Percentiles rank a stretch among this genome's conserved stretches.
These are phyloP conservation scores for Chytriomyces sp. DNA, from an alignment of 192 early-diverging fungal genomes.

Conservation along the genomic window DNA sequence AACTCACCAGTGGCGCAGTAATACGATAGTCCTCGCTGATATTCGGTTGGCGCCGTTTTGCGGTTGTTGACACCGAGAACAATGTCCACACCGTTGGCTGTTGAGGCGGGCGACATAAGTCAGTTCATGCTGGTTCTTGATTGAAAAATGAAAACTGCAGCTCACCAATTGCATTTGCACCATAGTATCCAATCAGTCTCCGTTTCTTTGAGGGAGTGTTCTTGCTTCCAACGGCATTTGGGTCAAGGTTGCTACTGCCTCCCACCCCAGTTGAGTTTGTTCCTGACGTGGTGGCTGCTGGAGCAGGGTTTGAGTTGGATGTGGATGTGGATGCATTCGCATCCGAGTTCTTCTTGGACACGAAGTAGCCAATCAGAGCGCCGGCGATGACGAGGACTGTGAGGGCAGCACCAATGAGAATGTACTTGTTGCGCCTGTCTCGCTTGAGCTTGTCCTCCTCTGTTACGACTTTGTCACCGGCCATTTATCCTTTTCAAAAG, in stretches of 20 bases:
- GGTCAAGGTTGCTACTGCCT: too few species aligned
- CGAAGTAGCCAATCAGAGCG: constrained; percentile 18
- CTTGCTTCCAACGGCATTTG: too few species aligned
- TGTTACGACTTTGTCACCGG: neutral
- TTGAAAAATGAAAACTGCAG: neutral
- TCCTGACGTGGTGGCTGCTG: neutral
- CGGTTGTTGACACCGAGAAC: neutral
- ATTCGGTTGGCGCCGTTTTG: neutral
- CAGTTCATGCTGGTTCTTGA: neutral
- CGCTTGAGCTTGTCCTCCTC: neutral
- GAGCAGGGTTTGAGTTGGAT: neutral
- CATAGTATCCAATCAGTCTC: neutral
- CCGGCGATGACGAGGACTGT: constrained; percentile 11
- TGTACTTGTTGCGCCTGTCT: neutral
- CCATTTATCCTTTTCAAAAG: too few species aligned
- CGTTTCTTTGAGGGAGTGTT: neutral
- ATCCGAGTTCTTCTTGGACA: constrained; percentile 12
- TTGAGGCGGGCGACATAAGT: too few species aligned
- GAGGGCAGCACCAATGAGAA: constrained; percentile 8
- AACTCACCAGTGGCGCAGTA: constrained; percentile 23
- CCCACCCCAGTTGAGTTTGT: too few species aligned
- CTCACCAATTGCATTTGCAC: neutral
- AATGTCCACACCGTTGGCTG: constrained; percentile 27
- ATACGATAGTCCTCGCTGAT: constrained; percentile 5
- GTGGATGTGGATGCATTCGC: neutral